Evolutionary conservation across 441 rosid species (phyloP).

Genomic region (Croton laevigatus): DNA sequence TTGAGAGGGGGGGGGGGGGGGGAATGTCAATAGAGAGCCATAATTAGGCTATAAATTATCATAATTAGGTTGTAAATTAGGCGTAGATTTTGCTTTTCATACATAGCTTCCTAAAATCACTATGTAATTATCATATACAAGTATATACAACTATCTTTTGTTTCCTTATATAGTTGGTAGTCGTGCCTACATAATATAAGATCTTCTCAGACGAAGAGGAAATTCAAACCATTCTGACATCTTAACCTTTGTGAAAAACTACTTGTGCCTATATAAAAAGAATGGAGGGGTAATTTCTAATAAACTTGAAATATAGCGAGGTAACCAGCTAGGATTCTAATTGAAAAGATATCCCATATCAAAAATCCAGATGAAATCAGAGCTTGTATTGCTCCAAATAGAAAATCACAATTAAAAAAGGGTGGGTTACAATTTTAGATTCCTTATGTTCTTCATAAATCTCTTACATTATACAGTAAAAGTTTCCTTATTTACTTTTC

Average conservation of each 20-base stretch:
- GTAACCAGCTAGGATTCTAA: neutral
- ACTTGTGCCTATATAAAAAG: no score
- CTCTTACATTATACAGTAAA: neutral
- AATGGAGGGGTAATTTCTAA: neutral
- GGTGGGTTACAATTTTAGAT: neutral
- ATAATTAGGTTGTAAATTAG: neutral
- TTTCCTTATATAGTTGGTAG: neutral
- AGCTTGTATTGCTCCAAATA: neutral
- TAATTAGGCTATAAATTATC: no score
- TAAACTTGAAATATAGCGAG: constrained; percentile 1
- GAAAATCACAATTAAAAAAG: neutral
- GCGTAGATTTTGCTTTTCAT: neutral
- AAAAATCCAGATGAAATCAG: neutral
- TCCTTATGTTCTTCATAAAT: neutral
- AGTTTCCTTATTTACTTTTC: neutral
- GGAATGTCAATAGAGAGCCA: neutral
- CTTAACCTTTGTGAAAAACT: no score
- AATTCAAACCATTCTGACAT: neutral
- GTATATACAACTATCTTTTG: no score
- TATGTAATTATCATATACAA: neutral
- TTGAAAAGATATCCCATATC: neutral
- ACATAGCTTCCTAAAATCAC: neutral
- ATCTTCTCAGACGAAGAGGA: neutral
- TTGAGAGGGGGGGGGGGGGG: no score
- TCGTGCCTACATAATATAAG: neutral